Conservation (phyloP, 192 early-diverging fungal species). For the Phlyctochytrium arcticum region DNA sequence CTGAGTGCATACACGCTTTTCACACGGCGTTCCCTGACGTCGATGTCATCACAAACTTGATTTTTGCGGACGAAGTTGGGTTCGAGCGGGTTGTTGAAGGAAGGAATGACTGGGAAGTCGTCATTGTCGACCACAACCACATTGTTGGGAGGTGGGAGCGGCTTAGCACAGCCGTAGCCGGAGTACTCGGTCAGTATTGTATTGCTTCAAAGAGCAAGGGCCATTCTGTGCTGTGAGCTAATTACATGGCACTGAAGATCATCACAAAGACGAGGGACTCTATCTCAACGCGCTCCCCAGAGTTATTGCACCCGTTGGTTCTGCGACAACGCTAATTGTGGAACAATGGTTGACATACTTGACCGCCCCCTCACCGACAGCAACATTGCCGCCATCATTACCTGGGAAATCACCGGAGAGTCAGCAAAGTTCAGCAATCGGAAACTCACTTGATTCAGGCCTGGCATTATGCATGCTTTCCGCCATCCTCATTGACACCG, state of each 20-base stretch:
- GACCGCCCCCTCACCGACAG: neutral
- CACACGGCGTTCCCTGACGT: neutral
- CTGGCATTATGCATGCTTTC: slow-evolving; percentile 48
- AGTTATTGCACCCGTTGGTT: slow-evolving; percentile 58
- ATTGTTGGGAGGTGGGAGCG: slow-evolving; percentile 33
- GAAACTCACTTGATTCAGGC: slow-evolving; percentile 18
- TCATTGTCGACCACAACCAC: slow-evolving; percentile 70
- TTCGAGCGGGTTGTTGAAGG: too few relatives aligned
- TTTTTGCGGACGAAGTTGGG: too few relatives aligned
- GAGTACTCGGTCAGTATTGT: too few relatives aligned
- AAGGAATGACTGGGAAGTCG: slow-evolving; percentile 27
- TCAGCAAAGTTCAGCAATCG: too few relatives aligned
- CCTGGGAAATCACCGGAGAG: too few relatives aligned
- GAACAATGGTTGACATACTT: slow-evolving; percentile 19
- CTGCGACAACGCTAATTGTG: slow-evolving; percentile 51
- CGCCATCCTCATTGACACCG: slow-evolving; percentile 68
- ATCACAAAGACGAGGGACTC: slow-evolving; percentile 61
- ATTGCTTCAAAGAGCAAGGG: too few relatives aligned
- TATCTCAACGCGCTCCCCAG: slow-evolving; percentile 44
- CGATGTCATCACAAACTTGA: too few relatives aligned
- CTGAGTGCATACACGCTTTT: slow-evolving; percentile 57
- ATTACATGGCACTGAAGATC: too few relatives aligned
- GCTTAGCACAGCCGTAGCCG: slow-evolving; percentile 33
- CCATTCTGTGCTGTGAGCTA: too few relatives aligned
- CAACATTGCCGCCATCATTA: neutral